These are phyloP conservation scores for Clausena lansium DNA, from an alignment of 345 rosid genomes.

Conservation along the genomic window DNA sequence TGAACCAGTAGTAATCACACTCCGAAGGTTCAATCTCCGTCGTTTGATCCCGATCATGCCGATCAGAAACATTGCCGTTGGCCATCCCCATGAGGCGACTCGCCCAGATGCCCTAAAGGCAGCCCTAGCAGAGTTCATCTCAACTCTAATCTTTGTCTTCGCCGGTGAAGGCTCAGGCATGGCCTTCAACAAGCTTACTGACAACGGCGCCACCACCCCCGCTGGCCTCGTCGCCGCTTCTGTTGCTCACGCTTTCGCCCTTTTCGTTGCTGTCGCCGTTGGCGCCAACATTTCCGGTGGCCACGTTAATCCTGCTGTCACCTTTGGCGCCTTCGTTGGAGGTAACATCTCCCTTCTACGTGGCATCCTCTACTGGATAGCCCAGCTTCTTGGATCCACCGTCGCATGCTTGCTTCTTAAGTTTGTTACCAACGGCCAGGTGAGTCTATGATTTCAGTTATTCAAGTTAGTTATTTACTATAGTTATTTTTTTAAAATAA, in stretches of 20 bases:
- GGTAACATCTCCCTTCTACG: slow-evolving; percentile 88
- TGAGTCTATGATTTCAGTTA: slow-evolving; percentile 31
- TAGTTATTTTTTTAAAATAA: not conserved
- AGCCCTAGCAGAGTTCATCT: slow-evolving; percentile 87
- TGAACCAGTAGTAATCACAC: not conserved
- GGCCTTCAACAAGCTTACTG: slow-evolving; percentile 87
- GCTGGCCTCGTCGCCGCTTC: slow-evolving; percentile 79
- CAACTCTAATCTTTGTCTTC: slow-evolving; percentile 78
- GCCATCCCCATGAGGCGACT: slow-evolving; percentile 60
- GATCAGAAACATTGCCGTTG: slow-evolving; percentile 79
- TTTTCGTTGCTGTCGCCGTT: slow-evolving; percentile 77
- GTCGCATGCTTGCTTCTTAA: slow-evolving; percentile 80
- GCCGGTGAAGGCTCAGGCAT: slow-evolving; percentile 94
- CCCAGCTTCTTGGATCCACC: slow-evolving; percentile 84
- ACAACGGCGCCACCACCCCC: slow-evolving; percentile 64
- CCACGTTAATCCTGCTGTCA: slow-evolving; percentile 91
- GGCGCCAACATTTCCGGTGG: slow-evolving; percentile 91
- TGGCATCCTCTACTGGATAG: slow-evolving; percentile 84
- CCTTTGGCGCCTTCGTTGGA: slow-evolving; percentile 83
- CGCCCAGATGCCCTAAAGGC: slow-evolving; percentile 72
- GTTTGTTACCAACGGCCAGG: slow-evolving; percentile 74
- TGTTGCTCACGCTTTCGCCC: slow-evolving; percentile 74
- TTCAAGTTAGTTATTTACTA: not conserved
- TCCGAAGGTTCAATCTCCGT: not conserved
- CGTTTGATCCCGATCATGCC: slow-evolving; percentile 52